Percentiles rank a stretch among this genome's conserved stretches.
phyloP scores from a whole-genome alignment of 2,329 filamentous ascomycete genomes.

The Claviceps pusilla region DNA sequence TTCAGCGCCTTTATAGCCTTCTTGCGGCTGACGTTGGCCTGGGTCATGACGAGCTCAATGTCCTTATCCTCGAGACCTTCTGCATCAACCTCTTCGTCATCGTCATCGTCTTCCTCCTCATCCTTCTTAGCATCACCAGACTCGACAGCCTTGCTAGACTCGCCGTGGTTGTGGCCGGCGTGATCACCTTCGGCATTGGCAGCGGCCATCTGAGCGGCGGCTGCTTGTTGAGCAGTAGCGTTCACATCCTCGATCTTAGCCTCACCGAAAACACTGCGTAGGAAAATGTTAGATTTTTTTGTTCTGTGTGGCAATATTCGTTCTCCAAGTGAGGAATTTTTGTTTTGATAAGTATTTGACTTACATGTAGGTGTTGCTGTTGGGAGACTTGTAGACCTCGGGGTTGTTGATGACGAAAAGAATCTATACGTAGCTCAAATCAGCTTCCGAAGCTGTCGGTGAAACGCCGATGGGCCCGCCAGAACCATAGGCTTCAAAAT shows the following conservation, averaged over 20 bases:
- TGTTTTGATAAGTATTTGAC: slow-evolving; percentile 18
- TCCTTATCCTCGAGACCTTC: slow-evolving; percentile 95
- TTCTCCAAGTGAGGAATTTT: neutral
- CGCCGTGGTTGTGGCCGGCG: slow-evolving; percentile 57
- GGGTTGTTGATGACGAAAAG: slow-evolving; percentile 99
- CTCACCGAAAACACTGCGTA: slow-evolving; percentile 84
- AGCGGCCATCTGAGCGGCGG: slow-evolving; percentile 83
- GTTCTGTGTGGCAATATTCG: neutral
- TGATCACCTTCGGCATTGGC: slow-evolving; percentile 50
- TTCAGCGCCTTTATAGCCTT: slow-evolving; percentile 97
- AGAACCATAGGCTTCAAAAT: neutral
- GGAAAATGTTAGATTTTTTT: neutral
- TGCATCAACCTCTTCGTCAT: slow-evolving; percentile 90
- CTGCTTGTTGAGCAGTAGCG: slow-evolving; percentile 80
- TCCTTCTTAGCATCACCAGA: slow-evolving; percentile 57
- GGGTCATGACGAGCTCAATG: slow-evolving; percentile 97
- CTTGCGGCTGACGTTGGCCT: slow-evolving; percentile 91
- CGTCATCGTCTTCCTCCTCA: slow-evolving; percentile 79
- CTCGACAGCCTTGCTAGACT: slow-evolving; percentile 48
- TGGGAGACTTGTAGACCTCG: slow-evolving; percentile 98
- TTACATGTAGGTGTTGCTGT: slow-evolving; percentile 99
- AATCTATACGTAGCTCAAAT: slow-evolving; percentile 44
- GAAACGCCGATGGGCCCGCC: neutral
- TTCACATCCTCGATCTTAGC: slow-evolving; percentile 99
- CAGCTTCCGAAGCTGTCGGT: slow-evolving; percentile 9